These are phyloP conservation scores for Chrysoporthe puriensis DNA, from an alignment of 2,329 filamentous ascomycete genomes.

Conservation along the genomic window DNA sequence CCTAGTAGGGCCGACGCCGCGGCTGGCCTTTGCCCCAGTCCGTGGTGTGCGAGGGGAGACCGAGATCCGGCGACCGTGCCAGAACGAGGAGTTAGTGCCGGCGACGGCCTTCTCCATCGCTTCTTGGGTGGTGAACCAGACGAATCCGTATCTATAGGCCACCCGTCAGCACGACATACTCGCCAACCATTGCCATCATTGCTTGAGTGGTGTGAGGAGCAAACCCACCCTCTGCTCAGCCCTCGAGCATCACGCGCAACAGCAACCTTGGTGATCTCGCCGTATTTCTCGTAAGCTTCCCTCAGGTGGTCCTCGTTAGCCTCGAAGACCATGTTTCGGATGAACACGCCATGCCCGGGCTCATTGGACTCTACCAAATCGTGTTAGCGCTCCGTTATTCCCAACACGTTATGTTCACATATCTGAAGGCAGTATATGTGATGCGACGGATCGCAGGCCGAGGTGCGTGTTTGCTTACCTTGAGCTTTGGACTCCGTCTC, in stretches of 20 bases:
- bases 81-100: constrained; percentile 41
- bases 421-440: not conserved
- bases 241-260: constrained; percentile 41
- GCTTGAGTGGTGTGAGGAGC: not conserved
- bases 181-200: not conserved
- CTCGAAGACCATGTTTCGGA: constrained; percentile 43
- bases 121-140: constrained; percentile 35
- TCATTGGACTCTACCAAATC: constrained; percentile 12
- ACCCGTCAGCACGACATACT: constrained; percentile 23
- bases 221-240: constrained; percentile 40
- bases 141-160: constrained; percentile 39
- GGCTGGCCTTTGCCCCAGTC: not conserved
- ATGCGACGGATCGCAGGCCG: not conserved
- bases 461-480: constrained; percentile 15
- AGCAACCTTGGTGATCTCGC: constrained; percentile 32
- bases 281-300: constrained; percentile 40
- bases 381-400: not conserved
- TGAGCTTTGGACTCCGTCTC: constrained; percentile 18
- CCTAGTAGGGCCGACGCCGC: constrained; percentile 31
- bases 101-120: constrained; percentile 34
- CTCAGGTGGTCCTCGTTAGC: constrained; percentile 40
- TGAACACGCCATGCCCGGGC: constrained; percentile 35
- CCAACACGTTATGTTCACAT: not conserved
- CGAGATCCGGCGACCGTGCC: constrained; percentile 43
- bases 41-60: constrained; percentile 32